Evolutionary conservation across 768 basidiomycete genomes (phyloP).

Genomic region (Galerina marginata): DNA sequence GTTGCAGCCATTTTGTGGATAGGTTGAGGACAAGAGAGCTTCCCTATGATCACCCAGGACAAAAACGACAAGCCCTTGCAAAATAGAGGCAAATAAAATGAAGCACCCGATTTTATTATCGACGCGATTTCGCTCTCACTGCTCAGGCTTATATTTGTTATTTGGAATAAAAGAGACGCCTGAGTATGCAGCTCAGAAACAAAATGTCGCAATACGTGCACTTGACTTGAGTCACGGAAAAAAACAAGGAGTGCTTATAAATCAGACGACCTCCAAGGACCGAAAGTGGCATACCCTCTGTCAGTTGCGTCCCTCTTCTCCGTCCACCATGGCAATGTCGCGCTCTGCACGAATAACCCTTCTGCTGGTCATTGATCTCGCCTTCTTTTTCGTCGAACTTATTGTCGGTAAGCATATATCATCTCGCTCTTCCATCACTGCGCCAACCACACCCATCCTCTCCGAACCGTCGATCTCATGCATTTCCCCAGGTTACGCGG

Average conservation of each 20-base stretch:
- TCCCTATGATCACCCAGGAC: too few relatives aligned
- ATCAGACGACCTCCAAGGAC: too few relatives aligned
- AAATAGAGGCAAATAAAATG: conserved; percentile 37
- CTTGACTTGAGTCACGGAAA: too few relatives aligned
- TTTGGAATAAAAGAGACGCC: too few relatives aligned
- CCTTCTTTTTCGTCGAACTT: conserved; percentile 89
- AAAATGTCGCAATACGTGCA: not conserved
- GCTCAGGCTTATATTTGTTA: too few relatives aligned
- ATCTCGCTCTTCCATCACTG: not conserved
- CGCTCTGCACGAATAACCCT: conserved; percentile 77
- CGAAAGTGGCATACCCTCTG: too few relatives aligned
- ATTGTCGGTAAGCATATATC: conserved; percentile 61
- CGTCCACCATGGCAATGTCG: conserved; percentile 49
- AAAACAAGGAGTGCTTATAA: too few relatives aligned
- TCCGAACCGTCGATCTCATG: conserved; percentile 11
- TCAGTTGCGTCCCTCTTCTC: conserved; percentile 1
- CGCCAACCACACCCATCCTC: not conserved
- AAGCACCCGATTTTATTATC: not conserved
- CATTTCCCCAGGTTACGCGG: conserved; percentile 77
- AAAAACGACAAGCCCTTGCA: conserved; percentile 29
- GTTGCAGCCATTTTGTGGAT: conserved; percentile 60
- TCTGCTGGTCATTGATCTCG: conserved; percentile 81
- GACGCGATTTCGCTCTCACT: too few relatives aligned
- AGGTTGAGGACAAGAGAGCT: too few relatives aligned
- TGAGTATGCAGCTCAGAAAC: too few relatives aligned